Conservation (phyloP, 495 filamentous ascomycete species). For the Trichoderma gamsii region DNA sequence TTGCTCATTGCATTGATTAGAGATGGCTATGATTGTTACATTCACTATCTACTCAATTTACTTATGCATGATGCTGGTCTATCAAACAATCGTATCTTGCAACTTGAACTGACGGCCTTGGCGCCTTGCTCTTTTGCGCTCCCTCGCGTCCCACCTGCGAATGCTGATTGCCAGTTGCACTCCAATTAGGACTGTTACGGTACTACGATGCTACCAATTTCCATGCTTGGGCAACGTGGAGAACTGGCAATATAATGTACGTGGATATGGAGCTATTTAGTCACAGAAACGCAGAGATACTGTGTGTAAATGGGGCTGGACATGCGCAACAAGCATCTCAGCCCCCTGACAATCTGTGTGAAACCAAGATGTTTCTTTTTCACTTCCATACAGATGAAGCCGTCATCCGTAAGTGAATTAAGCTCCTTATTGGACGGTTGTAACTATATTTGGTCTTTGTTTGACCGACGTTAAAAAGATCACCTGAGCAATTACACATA, state of each 20-base stretch:
- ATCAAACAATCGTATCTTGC: no score
- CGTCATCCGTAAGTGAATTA: background rate
- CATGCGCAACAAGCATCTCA: background rate
- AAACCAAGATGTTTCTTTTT: background rate
- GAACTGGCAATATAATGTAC: background rate
- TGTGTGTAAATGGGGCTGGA: background rate
- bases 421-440: no score
- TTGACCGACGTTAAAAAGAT: background rate
- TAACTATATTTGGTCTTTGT: no score
- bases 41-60: no score
- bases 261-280: background rate
- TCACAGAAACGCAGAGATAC: background rate
- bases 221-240: background rate
- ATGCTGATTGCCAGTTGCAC: background rate
- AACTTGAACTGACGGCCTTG: background rate
- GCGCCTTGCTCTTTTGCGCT: background rate
- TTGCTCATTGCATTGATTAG: background rate
- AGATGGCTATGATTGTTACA: background rate
- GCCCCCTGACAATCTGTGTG: background rate
- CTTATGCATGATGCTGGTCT: no score
- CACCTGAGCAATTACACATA: background rate
- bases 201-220: background rate
- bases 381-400: background rate
- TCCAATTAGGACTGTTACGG: background rate
- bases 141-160: background rate